Base-by-base conservation (phyloP, 805 yeast genomes). In the Clavispora asparagi region DNA sequence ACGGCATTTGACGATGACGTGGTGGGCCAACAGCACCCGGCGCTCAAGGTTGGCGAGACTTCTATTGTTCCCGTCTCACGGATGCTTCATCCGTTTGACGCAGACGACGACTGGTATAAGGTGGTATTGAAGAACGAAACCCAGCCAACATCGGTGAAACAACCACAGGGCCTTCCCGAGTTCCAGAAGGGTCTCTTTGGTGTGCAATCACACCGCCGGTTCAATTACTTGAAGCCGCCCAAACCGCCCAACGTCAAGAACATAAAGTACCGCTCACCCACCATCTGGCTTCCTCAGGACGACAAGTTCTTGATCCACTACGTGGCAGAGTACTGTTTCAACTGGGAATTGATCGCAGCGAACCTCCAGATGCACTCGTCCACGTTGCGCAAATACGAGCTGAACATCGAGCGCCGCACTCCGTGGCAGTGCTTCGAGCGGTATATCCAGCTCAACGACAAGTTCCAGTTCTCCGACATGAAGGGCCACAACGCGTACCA, bases 361-460 rank as follows among this genome's bases (percentile, higher is more conserved):
- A 87, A 86, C 59, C 70, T 94, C 62, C 77, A 85, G 39, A 76
- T 83, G 2, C 73, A 77, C 42, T 78, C 89, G 2, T 78, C 88
- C 0, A 74, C 81, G 52, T 54, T 71, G 43, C 65, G 61, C 44
- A 79, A 84, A 12, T 90, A 88, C 62, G 78, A 82, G 33, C 86
- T 98, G 0, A 90, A 88, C 58, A 88, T 90, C 47, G 98, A 94
- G 64, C 79, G 97, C 58, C 78, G 99, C 58, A 94, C 98, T 0
- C 95, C 99, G 0, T 94, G 99, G 99, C 98, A 92, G 63, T 92
- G 98, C 63, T 94, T 94, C 69, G 99, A 94, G 65, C 73, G 99
- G 54, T 94, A 92, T 72, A 84, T 91, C 50, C 98, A 92, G 67
- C 74, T 94, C 53, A 89, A 87, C 57, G 97, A 92, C 49, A 83